Conservation (phyloP, 2,329 filamentous ascomycete species). For the Cladosporium sp. region DNA sequence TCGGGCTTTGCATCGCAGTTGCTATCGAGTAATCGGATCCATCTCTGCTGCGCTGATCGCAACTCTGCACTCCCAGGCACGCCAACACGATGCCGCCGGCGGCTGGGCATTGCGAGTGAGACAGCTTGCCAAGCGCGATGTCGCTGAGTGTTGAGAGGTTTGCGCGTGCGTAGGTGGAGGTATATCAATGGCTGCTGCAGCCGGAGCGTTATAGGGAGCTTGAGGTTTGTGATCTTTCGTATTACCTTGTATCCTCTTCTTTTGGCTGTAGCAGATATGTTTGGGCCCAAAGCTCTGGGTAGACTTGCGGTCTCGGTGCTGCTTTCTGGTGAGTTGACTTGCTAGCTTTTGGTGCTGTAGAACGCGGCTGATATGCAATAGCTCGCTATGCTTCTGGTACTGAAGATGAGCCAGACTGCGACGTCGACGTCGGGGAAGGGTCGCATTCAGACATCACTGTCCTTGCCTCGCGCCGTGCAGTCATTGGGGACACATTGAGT, state of each 20-base stretch:
- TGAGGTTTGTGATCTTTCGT: not conserved
- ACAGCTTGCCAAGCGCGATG: constrained; percentile 8
- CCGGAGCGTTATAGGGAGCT: not conserved
- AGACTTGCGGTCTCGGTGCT: constrained; percentile 2
- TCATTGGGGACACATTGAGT: constrained; percentile 69
- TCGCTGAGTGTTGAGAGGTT: not conserved
- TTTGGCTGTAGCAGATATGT: too few species aligned
- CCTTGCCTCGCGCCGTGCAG: constrained; percentile 74
- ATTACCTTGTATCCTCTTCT: too few species aligned
- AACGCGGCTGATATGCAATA: not conserved
- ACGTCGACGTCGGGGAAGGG: not conserved
- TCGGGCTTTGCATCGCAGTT: constrained; percentile 4
- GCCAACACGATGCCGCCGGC: not conserved
- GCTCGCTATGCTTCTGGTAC: not conserved
- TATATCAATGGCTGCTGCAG: not conserved
- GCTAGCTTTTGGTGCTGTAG: not conserved
- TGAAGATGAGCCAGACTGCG: not conserved
- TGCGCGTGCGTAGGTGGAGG: not conserved
- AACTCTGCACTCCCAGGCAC: not conserved
- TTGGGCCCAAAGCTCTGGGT: not conserved
- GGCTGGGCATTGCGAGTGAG: not conserved
- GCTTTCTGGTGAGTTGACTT: not conserved
- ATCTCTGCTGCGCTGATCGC: constrained; percentile 3
- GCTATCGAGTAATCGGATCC: constrained; percentile 12
- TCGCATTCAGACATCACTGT: constrained; percentile 50